Evolutionary conservation across 2,329 filamentous ascomycete species (phyloP), one percentile per base, ranked within the genome.

Genomic region (Monilinia vaccinii-corymbosi): DNA sequence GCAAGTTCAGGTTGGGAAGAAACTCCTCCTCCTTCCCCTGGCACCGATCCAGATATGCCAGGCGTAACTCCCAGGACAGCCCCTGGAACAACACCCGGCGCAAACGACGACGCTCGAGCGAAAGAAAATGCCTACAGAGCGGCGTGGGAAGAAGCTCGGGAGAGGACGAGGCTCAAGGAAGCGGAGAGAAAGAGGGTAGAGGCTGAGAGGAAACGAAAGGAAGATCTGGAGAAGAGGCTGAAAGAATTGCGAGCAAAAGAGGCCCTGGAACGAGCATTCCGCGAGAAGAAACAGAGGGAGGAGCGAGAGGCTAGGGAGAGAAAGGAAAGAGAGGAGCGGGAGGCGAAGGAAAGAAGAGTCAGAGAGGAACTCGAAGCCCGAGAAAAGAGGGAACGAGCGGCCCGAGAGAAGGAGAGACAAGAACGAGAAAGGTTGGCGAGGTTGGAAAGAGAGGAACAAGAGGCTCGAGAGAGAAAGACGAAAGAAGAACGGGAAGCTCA

Each of bases 71-170:
- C 56, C 21, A 45, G 49, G 36, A 31, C 49, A 21, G 34, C 36
- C 21, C 48, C 36, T 52, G 47, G 49, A 31, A 16, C 56, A 25
- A 34, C 48, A 18, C n/a, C 65, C 9, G 63, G 63, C 58, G 55
- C 66, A 50, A 63, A 63, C 34, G 28, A 50, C 14, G 49, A 59
- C 8, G 10, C 32, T 10, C 65, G 63, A 61, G 56, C 66, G 47
- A 64, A 63, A 44, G 34, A 49, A 59, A 46, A 53, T 42, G 64
- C 61, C 38, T 73, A 75, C 1, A 80, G 79, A 67, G 75, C 77
- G 10, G 76, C 81, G 0, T 88, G 86, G 86, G 85, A 88, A 66
- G 87, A 83, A 70, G 86, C 85, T 4, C 77, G 85, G 58, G 86
- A 89, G 68, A 85, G 88, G 65, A 86, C 81, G 23, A 77, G 81